These are phyloP conservation scores for Passiflora organensis DNA, from an alignment of 345 rosid species.

Conservation along the genomic window DNA sequence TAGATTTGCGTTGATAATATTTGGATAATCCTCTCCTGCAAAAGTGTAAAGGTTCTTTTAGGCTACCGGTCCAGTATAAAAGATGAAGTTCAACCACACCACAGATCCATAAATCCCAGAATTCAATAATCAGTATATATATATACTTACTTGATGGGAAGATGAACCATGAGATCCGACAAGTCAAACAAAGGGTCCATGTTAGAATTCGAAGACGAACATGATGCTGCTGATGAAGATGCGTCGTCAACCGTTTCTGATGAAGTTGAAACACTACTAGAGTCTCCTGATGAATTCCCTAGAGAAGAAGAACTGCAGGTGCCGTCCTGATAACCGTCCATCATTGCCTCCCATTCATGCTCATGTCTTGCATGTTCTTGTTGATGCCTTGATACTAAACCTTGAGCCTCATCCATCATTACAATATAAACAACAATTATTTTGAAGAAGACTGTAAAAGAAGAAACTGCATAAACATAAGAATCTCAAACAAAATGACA, in stretches of 20 bases:
- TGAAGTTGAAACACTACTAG: slow-evolving; percentile 14
- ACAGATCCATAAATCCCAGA: too few relatives aligned
- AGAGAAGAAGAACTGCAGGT: slow-evolving; percentile 7
- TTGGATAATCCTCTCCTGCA: slow-evolving; percentile 74
- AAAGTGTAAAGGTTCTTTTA: not conserved
- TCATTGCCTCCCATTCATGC: slow-evolving; percentile 15
- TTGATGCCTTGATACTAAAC: not conserved
- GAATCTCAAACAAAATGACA: too few relatives aligned
- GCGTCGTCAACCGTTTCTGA: slow-evolving; percentile 18
- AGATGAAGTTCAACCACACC: too few relatives aligned
- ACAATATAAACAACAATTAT: not conserved
- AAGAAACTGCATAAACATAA: not conserved
- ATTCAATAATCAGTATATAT: too few relatives aligned
- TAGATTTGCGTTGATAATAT: slow-evolving; percentile 68
- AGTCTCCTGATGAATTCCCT: slow-evolving; percentile 1
- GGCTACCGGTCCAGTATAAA: too few relatives aligned
- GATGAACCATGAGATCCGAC: slow-evolving; percentile 27
- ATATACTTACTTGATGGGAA: slow-evolving; percentile 31
- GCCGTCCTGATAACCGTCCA: slow-evolving; percentile 5
- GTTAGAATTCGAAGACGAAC: slow-evolving; percentile 22
- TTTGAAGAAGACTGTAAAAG: not conserved
- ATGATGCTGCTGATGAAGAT: slow-evolving; percentile 14
- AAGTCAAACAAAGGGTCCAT: slow-evolving; percentile 21
- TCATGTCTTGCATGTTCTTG: slow-evolving; percentile 2
- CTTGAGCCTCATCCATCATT: slow-evolving; percentile 13